These are phyloP conservation scores for Closterium sp. DNA, from an alignment of 139 green algal genomes.

Conservation along the genomic window DNA sequence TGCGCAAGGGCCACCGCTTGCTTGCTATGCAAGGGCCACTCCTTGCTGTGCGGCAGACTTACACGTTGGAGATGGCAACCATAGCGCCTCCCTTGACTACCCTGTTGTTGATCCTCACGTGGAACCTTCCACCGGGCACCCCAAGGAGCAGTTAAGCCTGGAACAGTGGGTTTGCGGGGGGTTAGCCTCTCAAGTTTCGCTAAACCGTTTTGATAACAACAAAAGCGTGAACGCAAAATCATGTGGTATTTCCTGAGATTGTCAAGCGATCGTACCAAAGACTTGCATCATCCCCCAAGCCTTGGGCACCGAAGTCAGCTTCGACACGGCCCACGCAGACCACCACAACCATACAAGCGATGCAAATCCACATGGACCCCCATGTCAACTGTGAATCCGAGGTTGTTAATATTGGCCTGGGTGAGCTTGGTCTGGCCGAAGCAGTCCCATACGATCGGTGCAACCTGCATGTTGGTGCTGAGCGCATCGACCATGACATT, in stretches of 20 bases:
- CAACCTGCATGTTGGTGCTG: background rate
- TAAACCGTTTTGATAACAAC: too few species aligned
- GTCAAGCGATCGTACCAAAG: background rate
- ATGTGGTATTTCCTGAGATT: too few species aligned
- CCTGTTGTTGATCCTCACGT: background rate
- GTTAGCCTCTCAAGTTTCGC: too few species aligned
- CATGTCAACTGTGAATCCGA: background rate
- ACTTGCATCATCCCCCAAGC: background rate
- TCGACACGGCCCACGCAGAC: too few species aligned
- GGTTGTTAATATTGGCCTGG: background rate
- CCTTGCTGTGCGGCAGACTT: too few species aligned
- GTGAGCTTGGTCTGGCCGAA: background rate
- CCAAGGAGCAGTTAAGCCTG: background rate
- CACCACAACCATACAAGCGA: too few species aligned
- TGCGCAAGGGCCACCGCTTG: too few species aligned
- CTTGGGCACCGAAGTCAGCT: too few species aligned
- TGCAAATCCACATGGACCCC: background rate
- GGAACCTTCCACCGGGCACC: background rate
- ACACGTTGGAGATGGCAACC: background rate
- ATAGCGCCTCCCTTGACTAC: background rate
- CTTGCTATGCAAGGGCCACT: too few species aligned
- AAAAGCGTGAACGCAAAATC: too few species aligned
- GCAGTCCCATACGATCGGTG: background rate
- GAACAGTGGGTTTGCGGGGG: too few species aligned
- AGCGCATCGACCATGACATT: background rate